Evolutionary conservation across 176 grass and related monocot species (phyloP).

Genomic region (Oryza glaberrima): DNA sequence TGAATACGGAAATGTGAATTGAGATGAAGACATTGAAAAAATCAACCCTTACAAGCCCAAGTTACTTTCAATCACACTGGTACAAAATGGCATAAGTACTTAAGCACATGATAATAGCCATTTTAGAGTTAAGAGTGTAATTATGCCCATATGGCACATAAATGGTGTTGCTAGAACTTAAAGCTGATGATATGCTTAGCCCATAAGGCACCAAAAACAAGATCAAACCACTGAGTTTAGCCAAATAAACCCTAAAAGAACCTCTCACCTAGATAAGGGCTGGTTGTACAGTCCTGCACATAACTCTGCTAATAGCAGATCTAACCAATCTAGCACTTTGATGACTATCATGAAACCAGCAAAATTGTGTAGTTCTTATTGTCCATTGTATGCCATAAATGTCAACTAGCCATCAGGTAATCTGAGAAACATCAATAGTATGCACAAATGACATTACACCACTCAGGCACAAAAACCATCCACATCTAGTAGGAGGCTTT

Average conservation of each 20-base stretch:
- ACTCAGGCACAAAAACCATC: neutral
- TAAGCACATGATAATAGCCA: neutral
- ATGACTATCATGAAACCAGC: neutral
- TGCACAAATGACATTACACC: neutral
- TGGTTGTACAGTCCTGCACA: neutral
- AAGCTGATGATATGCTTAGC: neutral
- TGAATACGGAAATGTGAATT: neutral
- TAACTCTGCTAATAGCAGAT: neutral
- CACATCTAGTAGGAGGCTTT: neutral
- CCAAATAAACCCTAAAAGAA: neutral
- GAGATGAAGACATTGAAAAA: neutral
- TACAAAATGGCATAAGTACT: constrained; percentile 1
- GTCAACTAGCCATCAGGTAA: neutral
- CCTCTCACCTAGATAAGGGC: neutral
- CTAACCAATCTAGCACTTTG: neutral
- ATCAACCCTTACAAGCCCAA: neutral
- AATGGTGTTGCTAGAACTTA: neutral
- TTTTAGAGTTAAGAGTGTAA: neutral
- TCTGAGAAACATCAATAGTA: neutral
- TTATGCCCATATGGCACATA: neutral
- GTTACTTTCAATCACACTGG: neutral
- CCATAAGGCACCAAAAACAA: neutral
- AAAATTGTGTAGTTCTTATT: neutral
- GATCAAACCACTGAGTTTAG: neutral
- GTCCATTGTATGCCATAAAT: neutral